These are phyloP conservation scores for Lipomyces orientalis DNA, from an alignment of 805 yeast genomes.

Conservation along the genomic window DNA sequence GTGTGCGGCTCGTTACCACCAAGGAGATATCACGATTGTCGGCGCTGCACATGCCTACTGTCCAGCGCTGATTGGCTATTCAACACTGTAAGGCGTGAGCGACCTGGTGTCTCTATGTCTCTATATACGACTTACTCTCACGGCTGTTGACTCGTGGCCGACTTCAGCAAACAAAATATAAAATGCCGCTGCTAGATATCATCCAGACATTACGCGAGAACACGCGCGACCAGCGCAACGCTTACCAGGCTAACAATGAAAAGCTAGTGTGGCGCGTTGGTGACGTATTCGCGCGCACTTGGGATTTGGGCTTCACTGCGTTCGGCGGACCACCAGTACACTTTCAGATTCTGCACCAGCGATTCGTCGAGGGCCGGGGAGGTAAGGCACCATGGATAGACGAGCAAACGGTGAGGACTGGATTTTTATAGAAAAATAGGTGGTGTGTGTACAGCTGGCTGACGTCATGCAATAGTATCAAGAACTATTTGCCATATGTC, in stretches of 20 bases:
- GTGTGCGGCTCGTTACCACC: too few species aligned
- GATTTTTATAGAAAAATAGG: not conserved
- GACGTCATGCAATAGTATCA: not conserved
- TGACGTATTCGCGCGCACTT: constrained; percentile 2
- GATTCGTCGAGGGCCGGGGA: constrained; percentile 1
- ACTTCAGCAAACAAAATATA: too few species aligned
- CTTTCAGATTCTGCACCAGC: not conserved
- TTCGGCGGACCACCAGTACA: constrained; percentile 20
- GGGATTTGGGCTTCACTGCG: constrained; percentile 13
- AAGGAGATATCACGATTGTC: too few species aligned
- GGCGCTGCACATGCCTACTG: too few species aligned
- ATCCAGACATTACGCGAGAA: not conserved
- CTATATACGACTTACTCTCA: too few species aligned
- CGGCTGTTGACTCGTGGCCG: too few species aligned
- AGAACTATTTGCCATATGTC: constrained; percentile 12
- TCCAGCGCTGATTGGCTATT: too few species aligned
- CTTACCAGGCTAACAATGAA: not conserved
- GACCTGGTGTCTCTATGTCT: too few species aligned
- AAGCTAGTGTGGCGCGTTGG: not conserved
- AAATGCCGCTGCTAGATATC: not conserved
- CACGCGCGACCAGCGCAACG: not conserved
- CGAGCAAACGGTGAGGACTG: constrained; percentile 14
- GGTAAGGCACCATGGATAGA: constrained; percentile 7
- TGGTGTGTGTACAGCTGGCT: not conserved
- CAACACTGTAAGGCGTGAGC: too few species aligned